Evolutionary conservation across 2,329 filamentous ascomycete species (phyloP), one percentile per base, ranked within the genome.

Genomic region (Pestalotiopsis sp.): DNA sequence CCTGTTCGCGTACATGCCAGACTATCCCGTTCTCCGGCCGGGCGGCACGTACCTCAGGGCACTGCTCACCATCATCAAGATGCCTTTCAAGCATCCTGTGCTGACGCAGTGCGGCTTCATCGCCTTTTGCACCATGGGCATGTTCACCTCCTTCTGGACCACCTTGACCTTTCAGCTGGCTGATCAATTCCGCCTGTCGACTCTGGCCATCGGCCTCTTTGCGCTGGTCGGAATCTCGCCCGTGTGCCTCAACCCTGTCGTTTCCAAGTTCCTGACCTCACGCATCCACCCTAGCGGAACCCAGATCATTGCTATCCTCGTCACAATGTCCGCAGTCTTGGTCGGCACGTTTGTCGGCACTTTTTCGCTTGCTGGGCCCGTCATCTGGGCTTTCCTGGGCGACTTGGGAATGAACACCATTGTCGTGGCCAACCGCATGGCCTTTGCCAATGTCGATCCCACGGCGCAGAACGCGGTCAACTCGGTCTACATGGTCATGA

Each of bases 11-110:
- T 93, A 90, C 78, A 91, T 96, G 90, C 93, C 93, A 0, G 92
- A 95, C 77, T 96, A 96, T 72, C 93, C 93, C 0, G 86, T 88
- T 1, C 92, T 92, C 3, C 95, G 94, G 75, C 89, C 88, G 0
- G 88, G 88, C 0, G 79, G 91, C 14, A 88, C 88, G 69, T 95
- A 95, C 76, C 85, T 88, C 70, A 81, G 82, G 1, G 88, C 93
- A 71, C 83, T 95, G 3, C 86, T 84, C 78, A 88, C 85, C 38
- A 93, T 95, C 27, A 75, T 89, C 2, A 79, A 84, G 31, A 88
- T 95, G 79, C 80, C 93, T 57, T 79, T 87, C 62, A 87, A 85
- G 3, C 86, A 94, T 62, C 91, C 93, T 0, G 80, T 92, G 0
- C 85, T 96, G 0, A 85, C 92, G 0, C 92, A 95, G 76, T 87